These are phyloP conservation scores for Penicillium sp. DNA, from an alignment of 2,329 filamentous ascomycete genomes.

Conservation along the genomic window DNA sequence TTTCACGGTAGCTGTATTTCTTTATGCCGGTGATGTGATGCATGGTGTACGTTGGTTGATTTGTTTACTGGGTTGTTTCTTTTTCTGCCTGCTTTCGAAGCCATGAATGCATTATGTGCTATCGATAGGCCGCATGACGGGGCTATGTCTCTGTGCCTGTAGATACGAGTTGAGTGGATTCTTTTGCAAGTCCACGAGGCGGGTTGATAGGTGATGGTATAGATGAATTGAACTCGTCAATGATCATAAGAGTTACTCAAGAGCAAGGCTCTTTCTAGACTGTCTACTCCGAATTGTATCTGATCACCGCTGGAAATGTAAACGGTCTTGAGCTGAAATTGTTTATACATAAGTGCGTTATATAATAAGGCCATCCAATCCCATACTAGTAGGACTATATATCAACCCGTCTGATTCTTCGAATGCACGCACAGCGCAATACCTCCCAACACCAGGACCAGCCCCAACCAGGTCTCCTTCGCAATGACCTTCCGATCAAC, in stretches of 20 bases:
- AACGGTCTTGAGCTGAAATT: too few species aligned
- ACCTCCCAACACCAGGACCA: constrained; percentile 76
- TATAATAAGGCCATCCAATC: too few species aligned
- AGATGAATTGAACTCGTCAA: constrained; percentile 6
- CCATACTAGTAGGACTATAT: too few species aligned
- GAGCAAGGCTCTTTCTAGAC: too few species aligned
- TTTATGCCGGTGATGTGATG: constrained; percentile 2
- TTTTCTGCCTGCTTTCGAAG: background rate
- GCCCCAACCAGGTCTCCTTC: constrained; percentile 81
- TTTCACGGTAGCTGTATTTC: background rate
- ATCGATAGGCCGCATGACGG: background rate
- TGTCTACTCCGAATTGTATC: too few species aligned
- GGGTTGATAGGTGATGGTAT: constrained; percentile 8
- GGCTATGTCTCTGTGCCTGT: constrained; percentile 3
- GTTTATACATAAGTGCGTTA: too few species aligned
- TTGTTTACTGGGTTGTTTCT: background rate
- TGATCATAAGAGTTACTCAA: background rate
- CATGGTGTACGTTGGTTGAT: background rate
- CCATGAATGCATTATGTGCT: constrained; percentile 1
- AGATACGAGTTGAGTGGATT: constrained; percentile 10
- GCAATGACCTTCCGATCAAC: constrained; percentile 90
- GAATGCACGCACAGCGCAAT: constrained; percentile 81
- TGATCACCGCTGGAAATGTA: too few species aligned
- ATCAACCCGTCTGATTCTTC: constrained; percentile 36
- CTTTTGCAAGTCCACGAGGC: background rate